Evolutionary conservation across 257 asterid species (phyloP), one percentile per base, ranked within the genome.

Genomic region (Solanum appendiculatum): DNA sequence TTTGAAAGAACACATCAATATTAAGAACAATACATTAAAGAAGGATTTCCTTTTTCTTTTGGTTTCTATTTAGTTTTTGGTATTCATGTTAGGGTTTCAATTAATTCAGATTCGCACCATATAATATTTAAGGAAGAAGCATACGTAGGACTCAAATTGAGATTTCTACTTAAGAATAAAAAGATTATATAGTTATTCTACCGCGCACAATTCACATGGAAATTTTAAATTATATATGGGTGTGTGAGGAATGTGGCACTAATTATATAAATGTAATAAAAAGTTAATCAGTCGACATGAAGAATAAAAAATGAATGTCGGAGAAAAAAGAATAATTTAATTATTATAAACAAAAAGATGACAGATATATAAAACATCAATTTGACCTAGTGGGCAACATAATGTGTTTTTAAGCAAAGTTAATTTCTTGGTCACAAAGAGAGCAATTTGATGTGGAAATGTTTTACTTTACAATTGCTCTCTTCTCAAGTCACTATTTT

Each of bases 21-120:
- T 68, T 68, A 68, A 4, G 14, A 69, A 33, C 6, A 16, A 1
- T 69, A 16, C 3, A 31, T 21, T 69, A 31, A 69, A 31, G 3
- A 6, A 11, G 0, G 1, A 15, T 33, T 15, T 31, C 16, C 23
- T 51, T 14, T 7, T 68, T 15, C 1, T 14, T 68, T 15, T 31
- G 11, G 2, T 66, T 66, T 25, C 0, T 29, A 7, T 29, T 12
- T 2, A 0, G 1, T 15, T 5, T 14, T 29, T 14, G 3, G 0
- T 68, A 68, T 15, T 13, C 23, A 68, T 15, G 0, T 15, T 11
- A 25, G 1, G 1, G 27, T 27, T 27, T 64, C 2, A 3, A 14
- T 68, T 29, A 68, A 68, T 31, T 5, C 3, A 11, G 0, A 29
- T 29, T 29, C 6, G 0, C 3, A 8, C 0, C 1, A 0, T 0